Conservation (phyloP, 495 filamentous ascomycete genomes). For the Penicillium paradoxum region DNA sequence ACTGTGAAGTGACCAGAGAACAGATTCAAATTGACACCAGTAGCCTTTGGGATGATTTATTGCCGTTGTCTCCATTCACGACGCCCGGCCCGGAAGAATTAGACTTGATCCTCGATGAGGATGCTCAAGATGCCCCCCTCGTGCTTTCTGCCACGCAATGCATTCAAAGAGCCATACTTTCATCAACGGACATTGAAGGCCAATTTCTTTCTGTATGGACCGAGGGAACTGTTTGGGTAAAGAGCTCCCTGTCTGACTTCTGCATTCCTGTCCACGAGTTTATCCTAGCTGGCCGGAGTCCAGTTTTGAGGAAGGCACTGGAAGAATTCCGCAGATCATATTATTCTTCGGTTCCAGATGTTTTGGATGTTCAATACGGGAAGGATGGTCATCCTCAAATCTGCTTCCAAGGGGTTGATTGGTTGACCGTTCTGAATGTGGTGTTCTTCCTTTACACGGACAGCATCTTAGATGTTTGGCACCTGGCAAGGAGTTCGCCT, state of each 20-base stretch:
- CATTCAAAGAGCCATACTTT: conserved; percentile 45
- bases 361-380: conserved; percentile 53
- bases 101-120: conserved; percentile 12
- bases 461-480: conserved; percentile 77
- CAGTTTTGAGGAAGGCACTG: conserved; percentile 59
- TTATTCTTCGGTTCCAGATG: conserved; percentile 49
- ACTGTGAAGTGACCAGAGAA: conserved; percentile 74
- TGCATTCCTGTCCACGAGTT: conserved; percentile 79
- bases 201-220: conserved; percentile 37
- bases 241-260: conserved; percentile 56
- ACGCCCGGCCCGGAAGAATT: conserved; percentile 13
- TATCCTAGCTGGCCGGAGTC: conserved; percentile 68
- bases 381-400: conserved; percentile 48
- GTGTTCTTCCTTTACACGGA: conserved; percentile 80
- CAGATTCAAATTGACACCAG: conserved; percentile 61
- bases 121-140: conserved; percentile 10
- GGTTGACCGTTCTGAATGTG: conserved; percentile 71
- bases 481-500: conserved; percentile 56
- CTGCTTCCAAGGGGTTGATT: conserved; percentile 61
- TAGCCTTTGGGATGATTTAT: conserved; percentile 69
- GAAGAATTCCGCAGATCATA: conserved; percentile 42
- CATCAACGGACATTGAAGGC: conserved; percentile 52
- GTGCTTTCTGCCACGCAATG: conserved; percentile 20
- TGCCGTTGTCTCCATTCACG: conserved; percentile 60
- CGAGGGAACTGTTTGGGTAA: conserved; percentile 44